Evolutionary conservation across 208 protist genomes (phyloP).

Genomic region (Jaenimonas drosophilae): DNA sequence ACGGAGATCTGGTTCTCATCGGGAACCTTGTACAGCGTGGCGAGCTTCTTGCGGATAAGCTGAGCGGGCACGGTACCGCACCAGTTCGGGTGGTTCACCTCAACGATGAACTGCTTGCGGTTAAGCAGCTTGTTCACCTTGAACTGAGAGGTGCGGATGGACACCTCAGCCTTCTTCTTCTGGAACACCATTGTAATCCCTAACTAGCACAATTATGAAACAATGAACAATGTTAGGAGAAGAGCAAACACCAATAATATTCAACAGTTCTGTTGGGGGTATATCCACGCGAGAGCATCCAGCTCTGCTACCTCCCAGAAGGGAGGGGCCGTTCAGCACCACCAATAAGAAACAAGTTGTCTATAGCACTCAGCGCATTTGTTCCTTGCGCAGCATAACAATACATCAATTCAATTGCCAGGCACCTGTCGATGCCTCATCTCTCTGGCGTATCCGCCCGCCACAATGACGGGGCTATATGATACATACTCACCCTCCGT

Average conservation of each 20-base stretch:
- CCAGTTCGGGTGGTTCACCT: slow-evolving; percentile 83
- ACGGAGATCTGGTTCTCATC: slow-evolving; percentile 94
- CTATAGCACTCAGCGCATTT: no score
- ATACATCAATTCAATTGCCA: no score
- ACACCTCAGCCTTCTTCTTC: slow-evolving; percentile 90
- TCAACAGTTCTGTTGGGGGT: neutral
- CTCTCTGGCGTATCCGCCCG: no score
- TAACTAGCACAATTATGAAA: slow-evolving; percentile 1
- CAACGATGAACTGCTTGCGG: slow-evolving; percentile 98
- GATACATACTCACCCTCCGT: no score
- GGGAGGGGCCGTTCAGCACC: no score
- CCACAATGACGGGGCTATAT: no score
- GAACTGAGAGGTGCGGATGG: slow-evolving; percentile 96
- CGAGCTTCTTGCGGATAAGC: slow-evolving; percentile 93
- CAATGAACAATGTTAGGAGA: neutral
- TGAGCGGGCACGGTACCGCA: slow-evolving; percentile 91
- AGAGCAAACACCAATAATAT: slow-evolving; percentile 6
- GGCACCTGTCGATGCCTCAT: no score
- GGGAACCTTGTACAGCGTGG: slow-evolving; percentile 96
- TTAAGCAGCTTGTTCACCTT: slow-evolving; percentile 99
- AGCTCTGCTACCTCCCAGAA: no score
- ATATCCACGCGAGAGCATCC: neutral
- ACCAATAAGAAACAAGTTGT: no score
- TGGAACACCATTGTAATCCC: slow-evolving; percentile 70
- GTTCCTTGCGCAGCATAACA: no score